These are phyloP conservation scores for Russula dissimulans DNA, from an alignment of 768 basidiomycete species.

Conservation along the genomic window DNA sequence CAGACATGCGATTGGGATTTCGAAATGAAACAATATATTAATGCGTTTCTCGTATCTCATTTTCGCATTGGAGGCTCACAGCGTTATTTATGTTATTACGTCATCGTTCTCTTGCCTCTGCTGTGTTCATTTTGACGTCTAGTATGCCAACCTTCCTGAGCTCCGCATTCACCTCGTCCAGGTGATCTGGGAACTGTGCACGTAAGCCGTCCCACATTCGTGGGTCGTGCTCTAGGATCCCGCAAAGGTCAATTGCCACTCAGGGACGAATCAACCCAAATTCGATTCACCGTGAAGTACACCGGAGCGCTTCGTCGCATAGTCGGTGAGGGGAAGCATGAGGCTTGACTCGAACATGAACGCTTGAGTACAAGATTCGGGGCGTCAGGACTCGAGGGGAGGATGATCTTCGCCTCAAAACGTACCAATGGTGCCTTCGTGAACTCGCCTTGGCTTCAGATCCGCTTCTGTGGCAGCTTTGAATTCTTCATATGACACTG, in stretches of 20 bases:
- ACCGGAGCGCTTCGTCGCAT: slow-evolving; percentile 48
- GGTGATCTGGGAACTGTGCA: slow-evolving; percentile 47
- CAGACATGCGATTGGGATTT: too few species aligned
- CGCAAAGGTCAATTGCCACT: background rate
- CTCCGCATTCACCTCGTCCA: slow-evolving; percentile 42
- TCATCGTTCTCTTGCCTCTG: background rate
- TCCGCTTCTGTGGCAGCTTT: slow-evolving; percentile 47
- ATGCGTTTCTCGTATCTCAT: too few species aligned
- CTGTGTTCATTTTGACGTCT: background rate
- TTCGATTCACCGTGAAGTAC: slow-evolving; percentile 43
- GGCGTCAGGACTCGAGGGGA: background rate
- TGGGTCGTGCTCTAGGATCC: slow-evolving; percentile 44
- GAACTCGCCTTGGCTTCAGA: slow-evolving; percentile 40
- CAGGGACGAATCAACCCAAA: background rate
- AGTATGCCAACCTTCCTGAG: background rate
- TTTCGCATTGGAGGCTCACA: too few species aligned
- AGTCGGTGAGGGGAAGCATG: slow-evolving; percentile 57
- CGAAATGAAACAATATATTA: too few species aligned
- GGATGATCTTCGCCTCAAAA: background rate
- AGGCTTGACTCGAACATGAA: slow-evolving; percentile 61
- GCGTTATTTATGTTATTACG: too few species aligned
- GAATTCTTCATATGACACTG: slow-evolving; percentile 53
- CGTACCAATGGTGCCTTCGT: slow-evolving; percentile 46
- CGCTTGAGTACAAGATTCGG: slow-evolving; percentile 25
- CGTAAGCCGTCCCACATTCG: slow-evolving; percentile 59